phyloP scores from a whole-genome alignment of 2,329 filamentous ascomycete genomes.

The Neonectria neomacrospora region DNA sequence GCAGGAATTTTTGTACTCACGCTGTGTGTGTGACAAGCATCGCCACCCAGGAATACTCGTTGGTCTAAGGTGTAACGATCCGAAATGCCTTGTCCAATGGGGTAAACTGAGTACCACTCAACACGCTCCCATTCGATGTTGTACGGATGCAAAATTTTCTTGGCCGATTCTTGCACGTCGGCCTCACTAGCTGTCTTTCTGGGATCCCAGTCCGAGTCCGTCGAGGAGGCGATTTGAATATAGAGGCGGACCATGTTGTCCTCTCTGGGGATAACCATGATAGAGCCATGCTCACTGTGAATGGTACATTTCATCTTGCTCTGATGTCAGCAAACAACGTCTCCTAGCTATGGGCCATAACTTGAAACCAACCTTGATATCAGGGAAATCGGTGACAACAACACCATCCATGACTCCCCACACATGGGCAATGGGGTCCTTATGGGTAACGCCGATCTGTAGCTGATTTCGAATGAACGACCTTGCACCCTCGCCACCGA shows the following conservation, averaged over 20 bases:
- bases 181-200: conserved; percentile 71
- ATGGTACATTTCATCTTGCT: conserved; percentile 77
- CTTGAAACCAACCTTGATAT: conserved; percentile 69
- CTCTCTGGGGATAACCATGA: conserved; percentile 83
- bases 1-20: conserved; percentile 54
- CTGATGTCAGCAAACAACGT: conserved; percentile 55
- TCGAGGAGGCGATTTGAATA: conserved; percentile 73
- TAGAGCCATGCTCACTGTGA: conserved; percentile 77
- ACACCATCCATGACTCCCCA: conserved; percentile 84
- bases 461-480: conserved; percentile 73
- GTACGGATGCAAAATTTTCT: conserved; percentile 74
- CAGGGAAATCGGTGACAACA: conserved; percentile 78
- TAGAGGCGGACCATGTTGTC: conserved; percentile 75
- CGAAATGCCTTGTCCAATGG: conserved; percentile 79
- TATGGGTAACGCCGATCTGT: conserved; percentile 76
- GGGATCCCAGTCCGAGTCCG: conserved; percentile 69
- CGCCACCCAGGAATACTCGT: conserved; percentile 78
- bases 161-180: conserved; percentile 72
- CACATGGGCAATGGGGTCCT: conserved; percentile 76
- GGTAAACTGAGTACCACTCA: conserved; percentile 82
- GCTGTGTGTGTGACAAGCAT: conserved; percentile 83
- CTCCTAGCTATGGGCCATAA: not conserved
- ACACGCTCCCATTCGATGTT: conserved; percentile 73
- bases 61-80: conserved; percentile 74
- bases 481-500: conserved; percentile 76